Base-by-base conservation (phyloP, 176 grass and related monocot species). In the Carex littledalei region DNA sequence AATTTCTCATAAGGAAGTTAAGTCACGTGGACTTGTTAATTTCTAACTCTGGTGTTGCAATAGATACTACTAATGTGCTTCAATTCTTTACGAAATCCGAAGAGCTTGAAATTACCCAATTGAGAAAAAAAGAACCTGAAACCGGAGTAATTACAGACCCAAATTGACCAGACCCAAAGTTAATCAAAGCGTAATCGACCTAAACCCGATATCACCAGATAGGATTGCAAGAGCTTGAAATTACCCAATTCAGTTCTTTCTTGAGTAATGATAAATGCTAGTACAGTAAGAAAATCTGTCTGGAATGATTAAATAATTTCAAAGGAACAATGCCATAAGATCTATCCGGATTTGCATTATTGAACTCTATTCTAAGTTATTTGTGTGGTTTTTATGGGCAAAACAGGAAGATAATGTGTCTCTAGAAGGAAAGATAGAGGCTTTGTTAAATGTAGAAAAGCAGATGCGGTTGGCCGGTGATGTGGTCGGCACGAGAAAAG, bases 401-500 rank as follows among this genome's bases (percentile, higher is more conserved):
- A 86, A 92, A 94, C 91, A 94, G 90, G 91, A 89, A 74, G 85
- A 85, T 21, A 88, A 81, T 60, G 54, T 75, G 4, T 93, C 87
- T 86, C 93, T 99, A 26, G 91, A 95, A 41, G 91, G 91, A 56
- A 79, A 90, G 56, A 95, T 99, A 82, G 96, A 99, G 50, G 87
- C 93, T 81, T 89, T 95, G 5, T 85, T 99, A 1, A 99, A 94
- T 41, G 87, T 91, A 63, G 96, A 99, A 88, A 99, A 99, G 84
- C 96, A 99, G 85, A 91, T 94, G 91, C 85, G 96, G 66, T 85
- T 99, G 60, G 89, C 87, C 10, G 88, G 91, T 47, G 96, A 99
- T 41, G 96, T 99, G 12, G 88, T 89, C 16, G 96, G 96, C 39
- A 99, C 93, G 3, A 88, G 92, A 82, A 99, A 99, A 79, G 96